phyloP scores from a whole-genome alignment of 2,329 filamentous ascomycete genomes.

The Cladophialophora carrionii region DNA sequence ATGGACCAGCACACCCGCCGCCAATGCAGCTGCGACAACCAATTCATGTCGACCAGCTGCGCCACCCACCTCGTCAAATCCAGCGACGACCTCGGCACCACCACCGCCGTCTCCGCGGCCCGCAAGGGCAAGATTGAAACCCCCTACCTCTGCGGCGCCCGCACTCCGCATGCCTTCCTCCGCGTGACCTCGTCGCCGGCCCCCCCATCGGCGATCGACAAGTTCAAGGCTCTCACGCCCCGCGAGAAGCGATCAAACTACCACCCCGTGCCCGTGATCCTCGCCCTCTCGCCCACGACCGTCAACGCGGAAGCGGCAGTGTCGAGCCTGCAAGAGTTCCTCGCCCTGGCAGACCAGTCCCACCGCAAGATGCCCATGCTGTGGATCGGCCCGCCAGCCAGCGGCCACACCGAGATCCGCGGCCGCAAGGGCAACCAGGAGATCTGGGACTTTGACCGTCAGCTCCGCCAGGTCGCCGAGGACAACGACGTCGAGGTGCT shows the following conservation, averaged over 20 bases:
- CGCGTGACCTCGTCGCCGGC: slow-evolving; percentile 42
- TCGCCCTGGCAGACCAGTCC: slow-evolving; percentile 43
- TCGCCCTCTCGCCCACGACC: slow-evolving; percentile 45
- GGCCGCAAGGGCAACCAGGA: slow-evolving; percentile 42
- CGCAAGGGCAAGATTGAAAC: slow-evolving; percentile 18
- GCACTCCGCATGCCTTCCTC: slow-evolving; percentile 46
- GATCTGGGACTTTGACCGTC: slow-evolving; percentile 48
- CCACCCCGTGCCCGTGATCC: slow-evolving; percentile 48
- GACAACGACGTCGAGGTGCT: slow-evolving; percentile 48
- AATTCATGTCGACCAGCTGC: slow-evolving; percentile 46
- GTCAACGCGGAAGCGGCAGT: slow-evolving; percentile 42
- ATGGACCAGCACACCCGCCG: slow-evolving; percentile 43
- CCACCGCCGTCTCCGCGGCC: slow-evolving; percentile 7
- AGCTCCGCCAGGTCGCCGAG: slow-evolving; percentile 43
- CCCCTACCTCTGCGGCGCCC: slow-evolving; percentile 37
- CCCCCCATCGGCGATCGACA: slow-evolving; percentile 37
- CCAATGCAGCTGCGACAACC: slow-evolving; percentile 48
- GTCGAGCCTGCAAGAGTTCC: slow-evolving; percentile 48
- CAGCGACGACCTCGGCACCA: slow-evolving; percentile 38
- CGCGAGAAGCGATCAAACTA: slow-evolving; percentile 41
- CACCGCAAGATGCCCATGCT: slow-evolving; percentile 49
- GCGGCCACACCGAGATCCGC: slow-evolving; percentile 45
- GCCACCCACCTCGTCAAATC: slow-evolving; percentile 35
- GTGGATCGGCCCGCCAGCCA: slow-evolving; percentile 48
- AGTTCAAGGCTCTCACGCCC: slow-evolving; percentile 42